Evolutionary conservation across 768 basidiomycete species (phyloP).

Genomic region (Ramaria sp.): DNA sequence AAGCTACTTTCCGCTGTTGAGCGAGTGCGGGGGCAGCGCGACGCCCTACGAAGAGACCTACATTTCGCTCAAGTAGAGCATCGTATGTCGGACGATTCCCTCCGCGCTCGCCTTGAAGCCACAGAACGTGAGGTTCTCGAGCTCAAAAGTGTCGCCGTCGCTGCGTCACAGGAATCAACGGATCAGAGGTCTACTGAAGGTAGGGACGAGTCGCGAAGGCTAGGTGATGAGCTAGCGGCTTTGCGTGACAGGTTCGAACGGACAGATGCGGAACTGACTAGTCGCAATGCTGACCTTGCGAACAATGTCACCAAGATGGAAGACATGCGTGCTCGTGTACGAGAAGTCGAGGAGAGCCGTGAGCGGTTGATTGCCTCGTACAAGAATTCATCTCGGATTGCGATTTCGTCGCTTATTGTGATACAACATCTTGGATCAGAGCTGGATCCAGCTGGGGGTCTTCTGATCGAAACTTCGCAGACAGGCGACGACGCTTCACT

Average conservation of each 20-base stretch:
- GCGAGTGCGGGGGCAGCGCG: constrained; percentile 58
- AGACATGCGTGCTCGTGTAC: not conserved
- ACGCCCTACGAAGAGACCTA: constrained; percentile 48
- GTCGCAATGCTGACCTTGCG: not conserved
- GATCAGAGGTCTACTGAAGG: not conserved
- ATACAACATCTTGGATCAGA: not conserved
- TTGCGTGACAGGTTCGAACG: not conserved
- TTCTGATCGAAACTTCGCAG: not conserved
- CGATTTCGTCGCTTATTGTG: not conserved
- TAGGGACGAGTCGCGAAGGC: not conserved
- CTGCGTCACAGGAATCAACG: not conserved
- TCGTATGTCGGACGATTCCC: constrained; percentile 47
- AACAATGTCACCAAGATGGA: not conserved
- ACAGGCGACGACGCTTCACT: constrained; percentile 11
- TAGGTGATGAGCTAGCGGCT: not conserved
- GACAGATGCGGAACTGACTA: not conserved
- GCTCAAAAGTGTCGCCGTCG: constrained; percentile 17
- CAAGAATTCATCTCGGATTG: not conserved
- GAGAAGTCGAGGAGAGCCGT: not conserved
- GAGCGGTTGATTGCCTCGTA: not conserved
- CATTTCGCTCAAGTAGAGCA: constrained; percentile 62
- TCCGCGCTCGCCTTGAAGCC: constrained; percentile 26
- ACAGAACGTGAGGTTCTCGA: constrained; percentile 15
- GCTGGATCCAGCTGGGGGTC: not conserved
- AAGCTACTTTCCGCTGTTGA: constrained; percentile 51